Conservation (phyloP, 441 rosid genomes). For the Metrosideros polymorpha region DNA sequence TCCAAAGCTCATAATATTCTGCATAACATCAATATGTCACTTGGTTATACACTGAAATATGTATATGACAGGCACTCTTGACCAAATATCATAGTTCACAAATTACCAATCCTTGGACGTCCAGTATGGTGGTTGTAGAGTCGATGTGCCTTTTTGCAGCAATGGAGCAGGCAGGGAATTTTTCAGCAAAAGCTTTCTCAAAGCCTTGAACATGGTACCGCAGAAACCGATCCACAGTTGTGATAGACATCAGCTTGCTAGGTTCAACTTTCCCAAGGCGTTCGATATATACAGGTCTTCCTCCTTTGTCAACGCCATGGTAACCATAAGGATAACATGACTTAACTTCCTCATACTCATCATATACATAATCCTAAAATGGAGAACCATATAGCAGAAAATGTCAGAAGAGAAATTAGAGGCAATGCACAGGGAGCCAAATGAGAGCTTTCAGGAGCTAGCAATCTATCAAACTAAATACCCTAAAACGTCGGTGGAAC, state of each 20-base stretch:
- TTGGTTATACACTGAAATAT: neutral
- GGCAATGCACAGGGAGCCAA: neutral
- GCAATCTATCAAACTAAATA: neutral
- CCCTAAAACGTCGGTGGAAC: neutral
- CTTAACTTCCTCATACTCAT: slow-evolving; percentile 70
- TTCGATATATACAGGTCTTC: slow-evolving; percentile 81
- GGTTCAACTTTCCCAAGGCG: slow-evolving; percentile 72
- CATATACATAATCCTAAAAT: slow-evolving; percentile 76
- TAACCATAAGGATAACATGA: slow-evolving; percentile 85
- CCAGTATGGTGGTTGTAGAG: slow-evolving; percentile 64
- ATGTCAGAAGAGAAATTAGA: neutral
- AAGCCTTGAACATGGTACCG: slow-evolving; percentile 88
- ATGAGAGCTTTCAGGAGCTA: neutral
- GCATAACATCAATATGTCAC: slow-evolving; percentile 17
- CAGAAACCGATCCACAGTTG: slow-evolving; percentile 76
- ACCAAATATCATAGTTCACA: neutral
- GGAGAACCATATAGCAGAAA: neutral
- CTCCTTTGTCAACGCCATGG: slow-evolving; percentile 90
- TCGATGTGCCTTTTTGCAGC: slow-evolving; percentile 80
- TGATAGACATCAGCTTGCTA: slow-evolving; percentile 58
- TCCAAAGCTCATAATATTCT: slow-evolving; percentile 81
- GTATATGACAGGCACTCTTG: neutral
- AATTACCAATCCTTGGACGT: slow-evolving; percentile 79
- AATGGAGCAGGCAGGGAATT: slow-evolving; percentile 87
- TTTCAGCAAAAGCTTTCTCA: slow-evolving; percentile 76